phyloP scores from a whole-genome alignment of 2,329 filamentous ascomycete genomes.

The Dactylellina parvicollis region DNA sequence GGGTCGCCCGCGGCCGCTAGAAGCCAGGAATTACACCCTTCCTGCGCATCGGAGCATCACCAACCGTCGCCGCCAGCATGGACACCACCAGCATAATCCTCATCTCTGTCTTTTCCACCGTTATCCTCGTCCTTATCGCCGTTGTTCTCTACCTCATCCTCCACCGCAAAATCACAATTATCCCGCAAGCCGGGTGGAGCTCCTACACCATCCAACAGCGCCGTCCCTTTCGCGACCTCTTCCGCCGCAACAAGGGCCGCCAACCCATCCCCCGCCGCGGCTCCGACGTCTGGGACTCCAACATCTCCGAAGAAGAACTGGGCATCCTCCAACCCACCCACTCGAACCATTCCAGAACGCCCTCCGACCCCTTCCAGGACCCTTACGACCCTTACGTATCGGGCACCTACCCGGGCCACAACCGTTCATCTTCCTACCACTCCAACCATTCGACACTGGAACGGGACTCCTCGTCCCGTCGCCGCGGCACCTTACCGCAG shows the following conservation, averaged over 20 bases:
- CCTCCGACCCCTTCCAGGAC: conserved; percentile 45
- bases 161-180: conserved; percentile 41
- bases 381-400: conserved; percentile 32
- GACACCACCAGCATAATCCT: conserved; percentile 40
- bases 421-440: conserved; percentile 26
- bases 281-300: conserved; percentile 43
- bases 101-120: conserved; percentile 47
- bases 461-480: not conserved
- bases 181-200: conserved; percentile 37
- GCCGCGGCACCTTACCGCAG: not conserved
- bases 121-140: conserved; percentile 31
- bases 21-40: conserved; percentile 46
- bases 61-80: conserved; percentile 12
- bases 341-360: conserved; percentile 37
- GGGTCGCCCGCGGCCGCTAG: conserved; percentile 28
- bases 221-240: conserved; percentile 39
- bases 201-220: conserved; percentile 46
- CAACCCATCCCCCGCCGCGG: conserved; percentile 32
- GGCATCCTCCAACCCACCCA: conserved; percentile 35
- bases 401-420: conserved; percentile 1
- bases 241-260: conserved; percentile 25
- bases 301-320: conserved; percentile 50
- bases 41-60: conserved; percentile 48
- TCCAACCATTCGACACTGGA: conserved; percentile 27
- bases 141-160: conserved; percentile 45